Evolutionary conservation across 176 grass and related monocot species (phyloP), one percentile per base, ranked within the genome.

Genomic region (maize (Zea mays)): DNA sequence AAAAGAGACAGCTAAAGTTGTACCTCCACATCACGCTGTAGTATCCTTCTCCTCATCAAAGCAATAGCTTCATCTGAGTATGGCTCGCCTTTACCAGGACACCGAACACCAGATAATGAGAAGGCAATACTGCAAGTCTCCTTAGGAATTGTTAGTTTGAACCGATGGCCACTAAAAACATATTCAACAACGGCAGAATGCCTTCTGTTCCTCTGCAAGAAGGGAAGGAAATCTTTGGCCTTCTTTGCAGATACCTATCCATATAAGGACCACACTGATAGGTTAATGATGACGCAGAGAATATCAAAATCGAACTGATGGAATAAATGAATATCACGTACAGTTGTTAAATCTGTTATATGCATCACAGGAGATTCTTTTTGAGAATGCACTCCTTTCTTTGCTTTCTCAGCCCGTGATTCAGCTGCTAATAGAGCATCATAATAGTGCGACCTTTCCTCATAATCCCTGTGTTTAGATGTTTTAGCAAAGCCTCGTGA

Each of bases 71-170:
- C 96, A 71, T 87, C 86, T 60, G 96, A 92, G 85, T 88, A 93
- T 35, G 96, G 92, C 71, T 95, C 92, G 38, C 88, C 88, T 78
- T 81, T 89, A 76, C 82, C 90, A 86, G 96, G 92, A 72, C 91
- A 94, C 17, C 96, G 89, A 82, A 99, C 96, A 69, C 96, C 92
- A 73, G 96, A 99, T 62, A 99, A 88, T 54, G 96, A 95, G 37
- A 99, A 95, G 35, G 96, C 96, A 65, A 99, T 99, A 62, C 85
- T 99, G 68, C 96, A 99, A 14, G 96, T 99, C 81, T 99, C 96
- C 86, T 99, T 99, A 12, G 96, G 96, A 55, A 99, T 95, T 66
- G 90, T 85, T 41, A 99, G 72, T 71, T 99, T 99, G 81, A 99
- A 99, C 19, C 96, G 91, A 82, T 99, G 96, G 13, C 96, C 92